Conservation (phyloP, 345 rosid genomes). For the Populus nigra region DNA sequence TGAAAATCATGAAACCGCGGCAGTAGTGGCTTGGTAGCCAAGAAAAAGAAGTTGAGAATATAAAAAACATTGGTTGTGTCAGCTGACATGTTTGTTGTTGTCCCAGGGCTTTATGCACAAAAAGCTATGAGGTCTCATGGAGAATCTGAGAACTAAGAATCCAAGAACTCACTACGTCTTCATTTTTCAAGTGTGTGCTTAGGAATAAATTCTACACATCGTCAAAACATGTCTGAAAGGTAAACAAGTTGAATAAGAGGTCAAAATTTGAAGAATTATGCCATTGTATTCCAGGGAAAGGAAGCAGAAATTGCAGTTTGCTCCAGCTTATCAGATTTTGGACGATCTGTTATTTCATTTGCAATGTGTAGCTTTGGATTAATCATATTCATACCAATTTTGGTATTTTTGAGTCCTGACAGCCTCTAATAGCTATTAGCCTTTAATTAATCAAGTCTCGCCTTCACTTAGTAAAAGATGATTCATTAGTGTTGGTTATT, state of each 20-base stretch:
- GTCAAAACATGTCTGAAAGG: background rate
- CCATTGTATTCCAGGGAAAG: background rate
- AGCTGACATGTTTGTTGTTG: slow-evolving; percentile 20
- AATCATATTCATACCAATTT: no score
- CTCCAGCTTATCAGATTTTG: background rate
- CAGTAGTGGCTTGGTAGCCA: background rate
- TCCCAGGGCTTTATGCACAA: slow-evolving; percentile 22
- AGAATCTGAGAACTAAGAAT: slow-evolving; percentile 13
- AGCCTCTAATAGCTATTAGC: no score
- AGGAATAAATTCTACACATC: background rate
- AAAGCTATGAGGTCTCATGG: slow-evolving; percentile 21
- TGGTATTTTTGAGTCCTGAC: no score
- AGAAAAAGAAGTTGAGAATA: slow-evolving; percentile 21
- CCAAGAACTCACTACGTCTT: background rate
- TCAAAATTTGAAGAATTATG: background rate
- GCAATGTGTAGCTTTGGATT: no score
- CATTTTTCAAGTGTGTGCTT: background rate
- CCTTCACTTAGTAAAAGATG: no score
- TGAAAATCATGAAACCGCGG: background rate
- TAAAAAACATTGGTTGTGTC: slow-evolving; percentile 21
- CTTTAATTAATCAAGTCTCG: no score
- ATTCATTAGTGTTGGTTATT: no score
- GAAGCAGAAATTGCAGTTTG: background rate
- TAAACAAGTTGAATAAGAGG: background rate
- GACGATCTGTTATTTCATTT: no score